Percentiles rank a stretch among this genome's conserved stretches.
Conservation (phyloP, 2,329 filamentous ascomycete genomes). For the Claviceps pusilla region DNA sequence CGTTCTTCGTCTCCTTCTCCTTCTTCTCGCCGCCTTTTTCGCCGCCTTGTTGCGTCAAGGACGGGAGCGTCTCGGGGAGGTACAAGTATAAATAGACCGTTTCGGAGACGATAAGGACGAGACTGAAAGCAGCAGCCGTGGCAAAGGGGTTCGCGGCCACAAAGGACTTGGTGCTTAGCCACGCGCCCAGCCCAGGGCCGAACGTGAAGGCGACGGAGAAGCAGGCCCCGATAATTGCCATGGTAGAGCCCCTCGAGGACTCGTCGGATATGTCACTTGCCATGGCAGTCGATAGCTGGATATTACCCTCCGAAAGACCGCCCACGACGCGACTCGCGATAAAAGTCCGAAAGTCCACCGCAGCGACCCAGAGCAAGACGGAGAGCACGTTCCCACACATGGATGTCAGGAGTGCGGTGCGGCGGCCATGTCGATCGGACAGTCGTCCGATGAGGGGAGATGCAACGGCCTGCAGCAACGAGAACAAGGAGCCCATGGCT, state of each 20-base stretch:
- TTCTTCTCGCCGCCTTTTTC: slow-evolving; percentile 14
- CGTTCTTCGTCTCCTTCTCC: neutral
- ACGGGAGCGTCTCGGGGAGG: slow-evolving; percentile 75
- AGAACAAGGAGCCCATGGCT: slow-evolving; percentile 83
- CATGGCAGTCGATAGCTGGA: slow-evolving; percentile 90
- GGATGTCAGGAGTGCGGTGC: slow-evolving; percentile 73
- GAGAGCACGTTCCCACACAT: slow-evolving; percentile 90
- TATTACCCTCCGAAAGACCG: slow-evolving; percentile 88
- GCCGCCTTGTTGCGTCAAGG: slow-evolving; percentile 25
- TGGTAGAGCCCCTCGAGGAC: slow-evolving; percentile 69
- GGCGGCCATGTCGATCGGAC: slow-evolving; percentile 76
- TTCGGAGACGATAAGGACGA: slow-evolving; percentile 72
- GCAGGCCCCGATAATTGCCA: slow-evolving; percentile 91
- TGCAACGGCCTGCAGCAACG: slow-evolving; percentile 78
- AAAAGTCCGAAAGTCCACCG: slow-evolving; percentile 90
- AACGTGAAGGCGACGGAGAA: slow-evolving; percentile 97
- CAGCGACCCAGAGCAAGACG: slow-evolving; percentile 85
- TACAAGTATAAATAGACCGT: slow-evolving; percentile 72
- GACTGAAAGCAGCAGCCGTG: slow-evolving; percentile 74
- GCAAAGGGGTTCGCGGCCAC: slow-evolving; percentile 87
- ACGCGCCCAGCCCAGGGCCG: slow-evolving; percentile 81
- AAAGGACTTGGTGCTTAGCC: slow-evolving; percentile 59
- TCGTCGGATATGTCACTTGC: slow-evolving; percentile 91
- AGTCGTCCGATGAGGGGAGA: slow-evolving; percentile 81
- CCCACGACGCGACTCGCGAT: slow-evolving; percentile 85